Conservation (phyloP, 2,329 filamentous ascomycete species). For the Emergomyces orientalis region DNA sequence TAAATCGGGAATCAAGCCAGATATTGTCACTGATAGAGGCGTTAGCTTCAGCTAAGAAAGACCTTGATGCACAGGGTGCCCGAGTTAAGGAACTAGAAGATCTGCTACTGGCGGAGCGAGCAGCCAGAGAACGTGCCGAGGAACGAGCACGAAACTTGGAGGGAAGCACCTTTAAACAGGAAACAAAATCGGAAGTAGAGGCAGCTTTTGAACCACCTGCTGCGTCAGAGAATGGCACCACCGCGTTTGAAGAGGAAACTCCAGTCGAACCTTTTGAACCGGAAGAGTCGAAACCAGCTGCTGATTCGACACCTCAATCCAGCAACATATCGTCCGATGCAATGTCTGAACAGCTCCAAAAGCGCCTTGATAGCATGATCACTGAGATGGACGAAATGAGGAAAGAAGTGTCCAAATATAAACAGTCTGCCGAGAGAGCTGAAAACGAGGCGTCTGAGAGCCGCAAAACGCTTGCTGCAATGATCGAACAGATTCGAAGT, state of each 20-base stretch:
- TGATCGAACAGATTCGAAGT: slow-evolving; percentile 71
- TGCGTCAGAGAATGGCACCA: slow-evolving; percentile 13
- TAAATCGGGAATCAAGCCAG: slow-evolving; percentile 55
- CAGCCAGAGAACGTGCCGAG: slow-evolving; percentile 75
- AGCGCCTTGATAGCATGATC: slow-evolving; percentile 65
- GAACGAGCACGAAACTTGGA: slow-evolving; percentile 65
- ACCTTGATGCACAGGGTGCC: slow-evolving; percentile 72
- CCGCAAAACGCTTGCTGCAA: slow-evolving; percentile 69
- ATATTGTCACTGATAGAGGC: slow-evolving; percentile 79
- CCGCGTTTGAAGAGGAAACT: slow-evolving; percentile 10
- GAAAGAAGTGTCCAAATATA: slow-evolving; percentile 68
- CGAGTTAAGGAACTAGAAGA: slow-evolving; percentile 74
- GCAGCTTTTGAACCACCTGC: slow-evolving; percentile 40
- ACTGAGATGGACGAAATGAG: slow-evolving; percentile 73
- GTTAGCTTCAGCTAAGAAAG: slow-evolving; percentile 70
- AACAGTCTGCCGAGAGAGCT: slow-evolving; percentile 66
- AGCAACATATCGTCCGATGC: slow-evolving; percentile 20
- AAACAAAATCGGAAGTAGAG: slow-evolving; percentile 36
- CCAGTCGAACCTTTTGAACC: slow-evolving; percentile 14
- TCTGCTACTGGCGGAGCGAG: slow-evolving; percentile 66
- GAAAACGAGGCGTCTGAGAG: slow-evolving; percentile 66
- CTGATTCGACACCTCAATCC: slow-evolving; percentile 31
- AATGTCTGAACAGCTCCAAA: slow-evolving; percentile 49
- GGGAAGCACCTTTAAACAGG: slow-evolving; percentile 44
- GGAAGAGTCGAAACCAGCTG: slow-evolving; percentile 16